phyloP scores from a whole-genome alignment of 1,284 basidiomycete species.

The Peniophora sp. region DNA sequence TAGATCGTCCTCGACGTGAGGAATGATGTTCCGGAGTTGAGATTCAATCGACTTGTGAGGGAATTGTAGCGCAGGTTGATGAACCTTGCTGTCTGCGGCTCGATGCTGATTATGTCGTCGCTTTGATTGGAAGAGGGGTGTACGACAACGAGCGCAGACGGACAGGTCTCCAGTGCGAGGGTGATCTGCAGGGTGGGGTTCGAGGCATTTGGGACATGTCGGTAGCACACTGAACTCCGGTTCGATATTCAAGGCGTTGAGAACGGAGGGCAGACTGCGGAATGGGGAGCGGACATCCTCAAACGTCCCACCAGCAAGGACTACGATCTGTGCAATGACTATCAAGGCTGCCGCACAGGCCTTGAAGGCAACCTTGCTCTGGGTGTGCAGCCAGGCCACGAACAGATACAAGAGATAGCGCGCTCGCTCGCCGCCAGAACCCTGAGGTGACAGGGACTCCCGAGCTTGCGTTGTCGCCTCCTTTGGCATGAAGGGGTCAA shows the following conservation, averaged over 20 bases:
- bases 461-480: background rate
- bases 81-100: background rate
- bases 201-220: constrained; percentile 8
- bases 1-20: constrained; percentile 14
- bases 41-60: constrained; percentile 8
- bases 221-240: constrained; percentile 4
- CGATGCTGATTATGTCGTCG: background rate
- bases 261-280: background rate
- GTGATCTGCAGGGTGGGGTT: constrained; percentile 4
- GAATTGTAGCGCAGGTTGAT: constrained; percentile 8
- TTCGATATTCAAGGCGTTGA: constrained; percentile 6
- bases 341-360: background rate
- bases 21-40: constrained; percentile 12
- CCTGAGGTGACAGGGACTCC: background rate
- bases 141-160: background rate
- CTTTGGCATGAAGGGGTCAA: background rate
- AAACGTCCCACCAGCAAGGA: background rate
- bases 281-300: background rate
- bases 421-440: background rate
- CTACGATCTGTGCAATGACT: background rate
- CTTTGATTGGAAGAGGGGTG: background rate
- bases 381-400: constrained; percentile 11
- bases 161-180: background rate
- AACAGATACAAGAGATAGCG: constrained; percentile 8
- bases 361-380: background rate